Base-by-base conservation (phyloP, 1,284 basidiomycete species). In the Earliella scabrosa region DNA sequence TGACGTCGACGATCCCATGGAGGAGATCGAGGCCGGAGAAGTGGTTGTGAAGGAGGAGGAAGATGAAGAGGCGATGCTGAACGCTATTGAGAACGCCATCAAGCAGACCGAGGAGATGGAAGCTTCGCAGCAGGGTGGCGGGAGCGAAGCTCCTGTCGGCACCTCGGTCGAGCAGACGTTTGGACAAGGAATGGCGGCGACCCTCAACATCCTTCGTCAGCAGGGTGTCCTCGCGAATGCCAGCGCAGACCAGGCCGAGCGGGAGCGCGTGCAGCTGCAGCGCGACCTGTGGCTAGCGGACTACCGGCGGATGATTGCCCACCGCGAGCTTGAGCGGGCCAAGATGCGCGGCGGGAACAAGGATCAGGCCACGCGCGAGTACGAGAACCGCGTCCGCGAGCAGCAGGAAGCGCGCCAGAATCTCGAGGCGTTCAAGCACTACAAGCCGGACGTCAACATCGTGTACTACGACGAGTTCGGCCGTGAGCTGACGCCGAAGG, bases 401-500 rank as follows among this genome's bases (percentile, higher is more conserved):
- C 88, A 95, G 70, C 89, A 93, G 63, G 95, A 98, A 63, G 92
- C 95, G 8, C 85, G 92, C 38, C 85, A 91, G 26, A 85, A 86
- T 43, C 76, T 95, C 64, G 93, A 97, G 35, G 72, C 86, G 45
- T 99, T 92, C 83, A 92, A 89, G 74, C 83, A 91, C 69, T 99
- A 99, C 81, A 97, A 96, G 74, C 97, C 97, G 1, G 95, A 97
- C 72, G 83, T 99, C 66, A 93, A 97, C 62, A 93, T 99, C 69
- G 91, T 92, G 56, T 99, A 99, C 73, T 91, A 97, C 64, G 97
- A 99, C 72, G 95, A 97, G 73, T 93, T 94, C 70, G 97, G 97
- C n/a, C 82, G 95, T 20, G 73, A 81, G 60, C 79, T 98, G 70
- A 93, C 91, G 23, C 87, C 89, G 31, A 98, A 98, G 79, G 97